Evolutionary conservation across 2,329 filamentous ascomycete genomes (phyloP).

Genomic region (Penicillium olsonii): DNA sequence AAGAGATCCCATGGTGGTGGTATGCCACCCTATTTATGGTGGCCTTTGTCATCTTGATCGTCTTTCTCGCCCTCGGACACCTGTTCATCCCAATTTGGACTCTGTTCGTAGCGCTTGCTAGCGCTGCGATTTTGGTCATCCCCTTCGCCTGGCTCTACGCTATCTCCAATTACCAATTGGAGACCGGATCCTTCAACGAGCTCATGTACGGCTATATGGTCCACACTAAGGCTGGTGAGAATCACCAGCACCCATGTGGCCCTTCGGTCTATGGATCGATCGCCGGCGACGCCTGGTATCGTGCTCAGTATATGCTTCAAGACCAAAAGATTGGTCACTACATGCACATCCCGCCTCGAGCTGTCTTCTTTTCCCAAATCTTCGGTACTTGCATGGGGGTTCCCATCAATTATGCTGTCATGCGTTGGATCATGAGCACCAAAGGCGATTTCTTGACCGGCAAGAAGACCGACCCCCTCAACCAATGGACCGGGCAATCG

Average conservation of each 20-base stretch:
- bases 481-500: constrained; percentile 63
- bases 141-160: constrained; percentile 63
- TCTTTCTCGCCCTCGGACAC: constrained; percentile 52
- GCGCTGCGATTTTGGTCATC: constrained; percentile 57
- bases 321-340: constrained; percentile 67
- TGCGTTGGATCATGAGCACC: constrained; percentile 60
- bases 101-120: constrained; percentile 58
- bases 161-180: constrained; percentile 56
- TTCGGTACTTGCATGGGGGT: constrained; percentile 61
- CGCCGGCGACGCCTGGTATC: constrained; percentile 63
- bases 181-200: constrained; percentile 62
- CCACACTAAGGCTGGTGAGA: constrained; percentile 46
- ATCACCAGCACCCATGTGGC: constrained; percentile 59
- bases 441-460: constrained; percentile 60
- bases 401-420: constrained; percentile 63
- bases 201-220: constrained; percentile 63
- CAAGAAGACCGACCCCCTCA: constrained; percentile 53
- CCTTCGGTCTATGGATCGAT: constrained; percentile 61
- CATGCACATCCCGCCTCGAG: constrained; percentile 61
- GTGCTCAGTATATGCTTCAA: constrained; percentile 60
- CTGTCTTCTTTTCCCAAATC: constrained; percentile 63
- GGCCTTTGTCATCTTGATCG: constrained; percentile 54
- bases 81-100: constrained; percentile 64
- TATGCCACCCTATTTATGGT: constrained; percentile 53
- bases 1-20: constrained; percentile 63